Evolutionary conservation across 177 flowering plant genomes (phyloP).

Genomic region (Vitis hybrid): DNA sequence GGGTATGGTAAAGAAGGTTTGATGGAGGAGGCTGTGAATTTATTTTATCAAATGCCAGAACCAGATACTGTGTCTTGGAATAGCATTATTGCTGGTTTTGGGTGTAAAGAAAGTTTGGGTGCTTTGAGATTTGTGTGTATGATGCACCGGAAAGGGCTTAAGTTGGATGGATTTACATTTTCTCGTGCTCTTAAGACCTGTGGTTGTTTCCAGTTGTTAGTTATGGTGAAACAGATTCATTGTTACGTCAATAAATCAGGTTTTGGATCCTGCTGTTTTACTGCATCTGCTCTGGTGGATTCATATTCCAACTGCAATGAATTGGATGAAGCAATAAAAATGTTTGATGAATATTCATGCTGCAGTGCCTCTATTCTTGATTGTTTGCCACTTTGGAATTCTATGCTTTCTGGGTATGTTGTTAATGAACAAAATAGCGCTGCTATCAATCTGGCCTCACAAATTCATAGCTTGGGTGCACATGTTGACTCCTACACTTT

Average conservation of each 20-base stretch:
- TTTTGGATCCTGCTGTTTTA: constrained; percentile 27
- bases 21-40: constrained; percentile 26
- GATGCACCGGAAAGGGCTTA: constrained; percentile 28
- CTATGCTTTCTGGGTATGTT: constrained; percentile 37
- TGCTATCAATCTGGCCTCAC: constrained; percentile 18
- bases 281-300: constrained; percentile 41
- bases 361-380: constrained; percentile 1
- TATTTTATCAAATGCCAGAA: constrained; percentile 27
- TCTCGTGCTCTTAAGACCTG: constrained; percentile 31
- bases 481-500: constrained; percentile 24
- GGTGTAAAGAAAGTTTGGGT: constrained; percentile 12
- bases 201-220: constrained; percentile 13
- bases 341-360: constrained; percentile 16
- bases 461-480: constrained; percentile 20
- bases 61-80: constrained; percentile 34
- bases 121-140: constrained; percentile 19
- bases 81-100: constrained; percentile 29
- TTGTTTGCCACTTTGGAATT: constrained; percentile 28
- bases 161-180: constrained; percentile 27
- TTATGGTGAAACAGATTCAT: constrained; percentile 23
- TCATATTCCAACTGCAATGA: constrained; percentile 45
- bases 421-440: constrained; percentile 13
- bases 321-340: constrained; percentile 30
- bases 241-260: constrained; percentile 33
- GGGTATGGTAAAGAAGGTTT: constrained; percentile 27